Percentiles rank a stretch among this genome's conserved stretches.
Evolutionary conservation across 1,284 basidiomycete species (phyloP).

Genomic region (Rhizoctonia solani): DNA sequence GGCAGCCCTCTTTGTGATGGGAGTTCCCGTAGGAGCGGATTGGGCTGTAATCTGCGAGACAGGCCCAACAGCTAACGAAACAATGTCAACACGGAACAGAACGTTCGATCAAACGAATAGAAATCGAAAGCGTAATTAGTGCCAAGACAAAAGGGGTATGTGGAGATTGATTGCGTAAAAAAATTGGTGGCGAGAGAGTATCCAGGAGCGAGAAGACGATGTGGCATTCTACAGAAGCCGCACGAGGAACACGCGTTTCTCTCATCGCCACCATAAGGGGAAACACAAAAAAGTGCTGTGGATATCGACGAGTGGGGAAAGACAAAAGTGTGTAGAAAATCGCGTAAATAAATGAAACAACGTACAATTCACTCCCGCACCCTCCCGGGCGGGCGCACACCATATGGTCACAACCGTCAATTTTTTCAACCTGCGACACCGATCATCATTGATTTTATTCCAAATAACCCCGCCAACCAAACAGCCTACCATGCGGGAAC

Average conservation of each 20-base stretch:
- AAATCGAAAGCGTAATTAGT: not conserved
- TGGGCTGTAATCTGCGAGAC: not conserved
- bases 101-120: not conserved
- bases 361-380: constrained; percentile 34
- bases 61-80: constrained; percentile 13
- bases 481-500: constrained; percentile 13
- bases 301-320: no score
- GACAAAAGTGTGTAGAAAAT: no score
- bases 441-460: not conserved
- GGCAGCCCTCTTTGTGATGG: not conserved
- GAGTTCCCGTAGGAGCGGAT: not conserved
- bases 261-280: no score
- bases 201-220: not conserved
- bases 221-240: not conserved
- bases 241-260: not conserved
- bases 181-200: not conserved
- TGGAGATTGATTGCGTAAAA: not conserved
- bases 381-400: constrained; percentile 19
- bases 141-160: not conserved
- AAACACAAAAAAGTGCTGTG: no score
- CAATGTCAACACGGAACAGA: not conserved
- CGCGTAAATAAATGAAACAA: no score
- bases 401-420: constrained; percentile 36
- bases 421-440: constrained; percentile 26
- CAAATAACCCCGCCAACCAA: not conserved